Base-by-base conservation (phyloP, 2,329 filamentous ascomycete genomes). In the Fusarium sp. region DNA sequence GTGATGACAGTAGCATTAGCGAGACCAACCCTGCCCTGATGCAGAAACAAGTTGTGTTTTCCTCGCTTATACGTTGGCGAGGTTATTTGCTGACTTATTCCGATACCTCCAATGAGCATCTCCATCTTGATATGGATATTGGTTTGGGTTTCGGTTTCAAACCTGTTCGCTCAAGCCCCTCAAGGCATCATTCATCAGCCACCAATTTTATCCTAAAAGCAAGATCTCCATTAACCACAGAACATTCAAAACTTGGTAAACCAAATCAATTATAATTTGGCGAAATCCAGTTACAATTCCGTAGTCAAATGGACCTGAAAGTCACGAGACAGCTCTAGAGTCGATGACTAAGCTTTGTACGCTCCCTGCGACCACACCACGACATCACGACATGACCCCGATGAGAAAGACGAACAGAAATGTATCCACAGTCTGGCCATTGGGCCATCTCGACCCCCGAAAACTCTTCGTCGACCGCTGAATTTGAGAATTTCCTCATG, bases 391-490 rank as follows among this genome's bases (percentile, higher is more conserved):
- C 62, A 71, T 70, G 62, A 76, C 70, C 65, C 67, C 57, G 59
- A 71, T 60, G 62, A 71, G 71, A 72, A 76, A 69, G 68, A 65
- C 63, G 33, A 74, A 57, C 46, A 36, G 63, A 56, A 71, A 66
- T 29, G 73, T 77, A 77, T 75, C 75, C 75, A 77, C 75, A 75
- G 67, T 68, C 66, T 72, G 59, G 65, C 75, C 73, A 77, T 77
- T 77, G 73, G 67, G 59, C 65, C 65, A 62, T 75, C 65, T 68
- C 61, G 65, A 65, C 68, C 45, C 58, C 64, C 56, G 56, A 71
- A 73, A 71, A 65, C 69, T 62, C 55, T 72, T 66, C 62, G 62
- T 44, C 49, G 58, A 38, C 44, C 62, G 41, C 67, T 71, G 42
- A 39, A 71, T 42, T 58, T 17, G 46, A 60, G 45, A 68, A 61